Base-by-base conservation (phyloP, 352 stramenopile genomes). In the Phytophthora sansomeana region DNA sequence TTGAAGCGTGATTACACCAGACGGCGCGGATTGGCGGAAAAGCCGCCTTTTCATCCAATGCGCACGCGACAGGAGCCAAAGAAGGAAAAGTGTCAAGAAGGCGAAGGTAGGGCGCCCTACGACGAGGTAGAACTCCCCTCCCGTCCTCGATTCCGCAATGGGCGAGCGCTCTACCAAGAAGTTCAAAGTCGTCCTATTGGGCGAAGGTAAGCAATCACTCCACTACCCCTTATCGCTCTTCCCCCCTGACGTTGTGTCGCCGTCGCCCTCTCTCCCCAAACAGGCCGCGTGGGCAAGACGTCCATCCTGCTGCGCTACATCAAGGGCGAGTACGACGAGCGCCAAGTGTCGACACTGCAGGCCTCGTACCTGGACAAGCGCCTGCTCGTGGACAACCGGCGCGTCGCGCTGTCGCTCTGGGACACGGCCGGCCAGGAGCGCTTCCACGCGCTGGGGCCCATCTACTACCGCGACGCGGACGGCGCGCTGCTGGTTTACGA, bases 281-380 rank as follows among this genome's bases (percentile, higher is more conserved):
- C 81, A 97, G 94, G 93, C 35, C 90, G 93, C 43, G 95, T 98
- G 43, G 95, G 95, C 42, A 98, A 98, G 75, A 98, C 95, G 28
- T 98, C 93, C 33, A 98, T 98, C 50, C 72, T 98, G 17, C 68
- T 98, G 57, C 85, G 93, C 35, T 98, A 97, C 70, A 94, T 97
- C 67, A 95, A 96, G 69, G 92, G 95, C 72, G 89, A 97, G 55
- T 98, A 98, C 74, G 80, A 97, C 67, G 95, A 98, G 42, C 76
- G 85, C 11, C 92, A 98, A 71, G 85, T 95, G 29, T 97, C 93
- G 54, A 98, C 95, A 46, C 78, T 98, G 16, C 92, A 98, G 70
- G 95, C 95, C 13, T 97, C 90, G 38, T 98, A 98, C 66, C 68
- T 98, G 49, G 93, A 98, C 67, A 97, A 97, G 74, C 84, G 84